These are phyloP conservation scores for Rhodotorula sp. DNA, from an alignment of 1,284 basidiomycete species.

Conservation along the genomic window DNA sequence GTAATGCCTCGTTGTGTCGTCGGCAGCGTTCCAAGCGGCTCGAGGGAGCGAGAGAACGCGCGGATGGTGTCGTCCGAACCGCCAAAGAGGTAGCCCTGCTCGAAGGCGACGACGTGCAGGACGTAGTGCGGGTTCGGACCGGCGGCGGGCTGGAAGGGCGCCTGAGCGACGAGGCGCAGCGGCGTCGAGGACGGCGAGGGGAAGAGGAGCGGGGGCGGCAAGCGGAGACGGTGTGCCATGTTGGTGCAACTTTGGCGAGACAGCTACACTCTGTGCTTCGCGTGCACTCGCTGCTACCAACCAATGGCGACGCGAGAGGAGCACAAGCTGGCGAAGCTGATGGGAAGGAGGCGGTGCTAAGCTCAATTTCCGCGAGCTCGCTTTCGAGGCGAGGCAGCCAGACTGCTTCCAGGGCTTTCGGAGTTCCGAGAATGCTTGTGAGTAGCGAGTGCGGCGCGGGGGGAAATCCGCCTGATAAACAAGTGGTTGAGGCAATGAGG, in stretches of 20 bases:
- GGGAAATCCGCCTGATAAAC: no score
- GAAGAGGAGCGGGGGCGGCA: conserved; percentile 36
- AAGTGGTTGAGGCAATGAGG: no score
- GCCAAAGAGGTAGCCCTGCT: conserved; percentile 35
- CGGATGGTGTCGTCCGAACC: conserved; percentile 43
- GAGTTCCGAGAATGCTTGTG: no score
- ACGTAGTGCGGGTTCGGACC: conserved; percentile 37
- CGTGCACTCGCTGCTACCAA: no score
- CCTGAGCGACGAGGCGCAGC: conserved; percentile 31
- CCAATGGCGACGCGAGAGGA: no score
- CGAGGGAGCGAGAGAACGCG: conserved; percentile 32
- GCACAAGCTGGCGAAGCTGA: no score
- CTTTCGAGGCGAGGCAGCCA: background rate
- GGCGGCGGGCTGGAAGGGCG: conserved; percentile 23
- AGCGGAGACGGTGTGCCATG: conserved; percentile 22
- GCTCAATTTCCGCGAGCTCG: background rate
- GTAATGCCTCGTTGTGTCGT: conserved; percentile 32
- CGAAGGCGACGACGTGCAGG: conserved; percentile 32
- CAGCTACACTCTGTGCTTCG: no score
- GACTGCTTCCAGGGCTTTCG: no score
- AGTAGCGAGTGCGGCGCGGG: no score
- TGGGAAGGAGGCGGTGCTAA: background rate
- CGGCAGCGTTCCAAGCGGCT: conserved; percentile 31
- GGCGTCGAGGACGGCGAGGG: conserved; percentile 18
- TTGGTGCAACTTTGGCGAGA: background rate